These are phyloP conservation scores for Ceratobasidium sp. DNA, from an alignment of 1,284 basidiomycete species.

Conservation along the genomic window DNA sequence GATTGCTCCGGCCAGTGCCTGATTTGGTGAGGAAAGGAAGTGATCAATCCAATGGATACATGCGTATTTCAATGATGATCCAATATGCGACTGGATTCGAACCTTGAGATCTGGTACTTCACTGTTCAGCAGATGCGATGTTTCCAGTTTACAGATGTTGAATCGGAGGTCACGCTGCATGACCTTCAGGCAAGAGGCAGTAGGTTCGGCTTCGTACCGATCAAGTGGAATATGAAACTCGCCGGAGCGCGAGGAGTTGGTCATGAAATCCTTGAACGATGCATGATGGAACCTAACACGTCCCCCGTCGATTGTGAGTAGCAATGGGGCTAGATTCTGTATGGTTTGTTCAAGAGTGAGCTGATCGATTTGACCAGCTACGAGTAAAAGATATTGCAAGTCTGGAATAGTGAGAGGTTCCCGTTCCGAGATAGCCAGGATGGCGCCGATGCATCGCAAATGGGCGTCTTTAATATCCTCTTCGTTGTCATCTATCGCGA, in stretches of 20 bases:
- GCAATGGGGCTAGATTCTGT: too few relatives aligned
- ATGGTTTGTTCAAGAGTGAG: too few relatives aligned
- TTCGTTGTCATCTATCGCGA: background rate
- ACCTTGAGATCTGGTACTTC: conserved; percentile 7
- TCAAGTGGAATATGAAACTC: background rate
- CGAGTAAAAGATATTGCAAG: background rate
- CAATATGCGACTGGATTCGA: conserved; percentile 1
- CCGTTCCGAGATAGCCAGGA: background rate
- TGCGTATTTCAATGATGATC: conserved; percentile 6
- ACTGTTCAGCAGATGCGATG: conserved; percentile 5
- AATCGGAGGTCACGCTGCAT: conserved; percentile 11
- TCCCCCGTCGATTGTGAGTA: background rate
- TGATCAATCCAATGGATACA: conserved; percentile 32
- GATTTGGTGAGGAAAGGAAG: background rate
- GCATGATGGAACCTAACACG: conserved; percentile 31
- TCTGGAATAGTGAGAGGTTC: background rate
- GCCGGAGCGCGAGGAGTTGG: background rate
- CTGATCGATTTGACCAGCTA: too few relatives aligned
- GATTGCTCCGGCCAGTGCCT: background rate
- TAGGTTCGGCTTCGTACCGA: conserved; percentile 2
- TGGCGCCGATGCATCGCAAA: background rate
- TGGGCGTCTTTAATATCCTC: background rate
- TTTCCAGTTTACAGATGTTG: conserved; percentile 20
- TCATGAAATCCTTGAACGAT: conserved; percentile 39
- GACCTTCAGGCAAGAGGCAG: conserved; percentile 6